Conservation (phyloP, 805 yeast species). For the Teunomyces kruisii region DNA sequence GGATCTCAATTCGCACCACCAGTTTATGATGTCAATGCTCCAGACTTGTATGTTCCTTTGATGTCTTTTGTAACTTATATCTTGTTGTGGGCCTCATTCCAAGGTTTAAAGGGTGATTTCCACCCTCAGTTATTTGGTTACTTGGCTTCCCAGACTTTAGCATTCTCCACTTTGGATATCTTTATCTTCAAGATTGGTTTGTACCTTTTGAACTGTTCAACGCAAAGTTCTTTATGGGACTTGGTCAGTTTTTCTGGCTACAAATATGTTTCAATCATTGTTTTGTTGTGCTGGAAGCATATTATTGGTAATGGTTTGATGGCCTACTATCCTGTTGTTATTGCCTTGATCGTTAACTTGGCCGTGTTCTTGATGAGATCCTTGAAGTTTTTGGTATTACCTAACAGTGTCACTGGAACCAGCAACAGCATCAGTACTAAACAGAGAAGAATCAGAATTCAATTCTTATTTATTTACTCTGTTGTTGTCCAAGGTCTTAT, state of each 20-base stretch:
- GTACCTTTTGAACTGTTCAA: constrained; percentile 69
- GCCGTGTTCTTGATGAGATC: constrained; percentile 66
- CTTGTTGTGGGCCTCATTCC: constrained; percentile 75
- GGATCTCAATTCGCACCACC: constrained; percentile 64
- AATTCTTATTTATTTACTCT: constrained; percentile 81
- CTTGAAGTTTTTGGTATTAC: constrained; percentile 64
- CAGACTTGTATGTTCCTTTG: constrained; percentile 92
- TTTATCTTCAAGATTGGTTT: constrained; percentile 75
- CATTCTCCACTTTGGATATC: constrained; percentile 76
- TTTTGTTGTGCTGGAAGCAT: constrained; percentile 54
- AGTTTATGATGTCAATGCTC: constrained; percentile 85
- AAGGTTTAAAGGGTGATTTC: constrained; percentile 85
- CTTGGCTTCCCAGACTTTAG: constrained; percentile 81
- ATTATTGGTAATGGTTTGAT: constrained; percentile 36
- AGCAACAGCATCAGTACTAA: constrained; percentile 60
- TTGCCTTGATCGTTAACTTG: constrained; percentile 45
- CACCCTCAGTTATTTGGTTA: constrained; percentile 91
- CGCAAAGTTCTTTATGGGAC: constrained; percentile 68
- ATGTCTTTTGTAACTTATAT: constrained; percentile 92
- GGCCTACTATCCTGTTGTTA: constrained; percentile 34
- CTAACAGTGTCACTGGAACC: constrained; percentile 40
- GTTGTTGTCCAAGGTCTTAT: constrained; percentile 75
- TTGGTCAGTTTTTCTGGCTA: constrained; percentile 88
- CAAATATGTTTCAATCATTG: constrained; percentile 80
- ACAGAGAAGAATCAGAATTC: constrained; percentile 78